Evolutionary conservation across 768 basidiomycete species (phyloP).

Genomic region (Pisolithus orientalis): DNA sequence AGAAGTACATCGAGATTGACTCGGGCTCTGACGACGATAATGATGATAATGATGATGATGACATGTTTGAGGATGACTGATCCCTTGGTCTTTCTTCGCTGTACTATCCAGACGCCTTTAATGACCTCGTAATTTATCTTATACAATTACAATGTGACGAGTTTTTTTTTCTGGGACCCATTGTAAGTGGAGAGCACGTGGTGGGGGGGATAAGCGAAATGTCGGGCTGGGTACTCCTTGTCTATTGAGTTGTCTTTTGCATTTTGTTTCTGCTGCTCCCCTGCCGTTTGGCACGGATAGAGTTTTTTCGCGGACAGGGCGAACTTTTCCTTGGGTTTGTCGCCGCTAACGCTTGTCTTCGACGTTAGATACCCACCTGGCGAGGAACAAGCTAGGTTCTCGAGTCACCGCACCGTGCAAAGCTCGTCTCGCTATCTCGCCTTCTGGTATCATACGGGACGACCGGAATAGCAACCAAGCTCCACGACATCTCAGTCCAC

Average conservation of each 20-base stretch:
- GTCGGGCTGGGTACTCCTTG: not conserved
- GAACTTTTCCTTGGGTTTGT: not conserved
- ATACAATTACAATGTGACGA: not conserved
- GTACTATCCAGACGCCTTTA: not conserved
- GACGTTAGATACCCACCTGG: constrained; percentile 2
- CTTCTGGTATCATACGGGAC: not conserved
- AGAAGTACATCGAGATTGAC: constrained; percentile 59
- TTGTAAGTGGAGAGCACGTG: constrained; percentile 2
- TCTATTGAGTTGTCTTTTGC: not conserved
- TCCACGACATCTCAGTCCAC: constrained; percentile 1
- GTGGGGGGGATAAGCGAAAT: constrained; percentile 10
- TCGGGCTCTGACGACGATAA: constrained; percentile 43
- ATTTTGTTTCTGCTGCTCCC: constrained; percentile 1
- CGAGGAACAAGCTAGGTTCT: not conserved
- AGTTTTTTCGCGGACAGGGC: not conserved
- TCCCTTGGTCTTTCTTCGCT: constrained; percentile 3
- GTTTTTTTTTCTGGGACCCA: not conserved
- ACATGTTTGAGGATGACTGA: constrained; percentile 43
- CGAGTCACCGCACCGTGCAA: not conserved
- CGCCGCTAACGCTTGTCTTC: constrained; percentile 4
- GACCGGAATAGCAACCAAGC: not conserved
- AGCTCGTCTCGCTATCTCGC: constrained; percentile 4
- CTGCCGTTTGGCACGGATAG: not conserved
- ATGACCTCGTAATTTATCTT: not conserved
- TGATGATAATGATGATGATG: constrained; percentile 31